Evolutionary conservation across 306 rosid species (phyloP), one percentile per base, ranked within the genome.

Genomic region (Inga leiocalycina): DNA sequence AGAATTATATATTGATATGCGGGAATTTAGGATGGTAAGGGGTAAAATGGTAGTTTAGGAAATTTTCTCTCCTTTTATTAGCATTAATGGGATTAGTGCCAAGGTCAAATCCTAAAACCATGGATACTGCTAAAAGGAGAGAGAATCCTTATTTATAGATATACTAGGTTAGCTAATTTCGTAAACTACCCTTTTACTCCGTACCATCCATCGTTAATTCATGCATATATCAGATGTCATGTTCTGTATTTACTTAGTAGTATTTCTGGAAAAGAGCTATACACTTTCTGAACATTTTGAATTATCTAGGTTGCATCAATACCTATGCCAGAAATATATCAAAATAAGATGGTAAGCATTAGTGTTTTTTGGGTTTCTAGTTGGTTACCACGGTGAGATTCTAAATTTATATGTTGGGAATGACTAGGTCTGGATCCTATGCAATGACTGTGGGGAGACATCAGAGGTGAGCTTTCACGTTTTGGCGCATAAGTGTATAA

Each of bases 371-470:
- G 4, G 67, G 46, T 41, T 37, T 73, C 35, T 35, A 19, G 43
- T 1, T 75, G 30, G 79, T 39, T 32, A 54, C 67, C 30, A 45
- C 45, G 61, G 32, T 75, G 54, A 46, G 11, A 22, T 82, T 54
- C 49, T 79, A 44, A 79, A 37, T 41, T 2, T 75, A 8, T 59
- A 3, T 59, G 0, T 67, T 39, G 39, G 46, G 0, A 34, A 51
- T 81, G 70, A 15, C 39, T 22, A 93, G 97, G 92, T 91, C 56
- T 89, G 92, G 92, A 91, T 91, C 51, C 95, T 93, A 4, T 93
- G 97, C 85, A 91, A 93, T 32, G 97, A 93, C 52, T 93, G 96
- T 19, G 89, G 94, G 24, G 88, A 89, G 84, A 86, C 80, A 19
- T 86, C 91, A 4, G 93, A 91, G 86, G 95, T 88, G 13, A 82